Conservation (phyloP, 306 rosid genomes). For the Cercis canadensis region DNA sequence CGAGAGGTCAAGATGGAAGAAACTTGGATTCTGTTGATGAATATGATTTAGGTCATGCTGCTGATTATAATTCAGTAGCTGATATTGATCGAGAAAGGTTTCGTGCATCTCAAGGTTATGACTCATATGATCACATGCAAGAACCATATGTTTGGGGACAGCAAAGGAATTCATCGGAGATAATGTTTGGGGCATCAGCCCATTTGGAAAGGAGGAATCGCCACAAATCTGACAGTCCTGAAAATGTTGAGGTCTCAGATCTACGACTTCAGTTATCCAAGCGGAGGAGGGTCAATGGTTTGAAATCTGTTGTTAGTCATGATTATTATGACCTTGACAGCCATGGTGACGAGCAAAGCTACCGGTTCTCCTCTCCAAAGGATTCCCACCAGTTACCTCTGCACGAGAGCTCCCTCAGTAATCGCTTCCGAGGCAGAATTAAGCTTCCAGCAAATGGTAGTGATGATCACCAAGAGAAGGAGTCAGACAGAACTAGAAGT, state of each 20-base stretch:
- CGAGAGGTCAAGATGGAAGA: conserved; percentile 74
- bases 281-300: conserved; percentile 75
- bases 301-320: conserved; percentile 77
- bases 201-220: conserved; percentile 65
- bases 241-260: conserved; percentile 66
- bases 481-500: conserved; percentile 60
- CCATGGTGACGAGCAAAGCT: conserved; percentile 63
- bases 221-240: conserved; percentile 79
- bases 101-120: conserved; percentile 56
- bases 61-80: conserved; percentile 64
- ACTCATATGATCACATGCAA: conserved; percentile 71
- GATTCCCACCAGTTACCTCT: conserved; percentile 55
- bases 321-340: conserved; percentile 50
- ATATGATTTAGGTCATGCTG: conserved; percentile 65
- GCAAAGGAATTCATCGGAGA: conserved; percentile 61
- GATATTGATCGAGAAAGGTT: conserved; percentile 76
- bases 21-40: conserved; percentile 72
- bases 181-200: conserved; percentile 46
- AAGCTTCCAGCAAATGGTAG: conserved; percentile 66
- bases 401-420: conserved; percentile 63
- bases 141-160: conserved; percentile 84
- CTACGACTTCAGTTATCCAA: conserved; percentile 79
- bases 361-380: conserved; percentile 50
- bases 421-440: conserved; percentile 87
- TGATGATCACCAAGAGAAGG: conserved; percentile 60